Evolutionary conservation across 805 yeast genomes (phyloP), one percentile per base, ranked within the genome.

Genomic region (Priceomyces carsonii): DNA sequence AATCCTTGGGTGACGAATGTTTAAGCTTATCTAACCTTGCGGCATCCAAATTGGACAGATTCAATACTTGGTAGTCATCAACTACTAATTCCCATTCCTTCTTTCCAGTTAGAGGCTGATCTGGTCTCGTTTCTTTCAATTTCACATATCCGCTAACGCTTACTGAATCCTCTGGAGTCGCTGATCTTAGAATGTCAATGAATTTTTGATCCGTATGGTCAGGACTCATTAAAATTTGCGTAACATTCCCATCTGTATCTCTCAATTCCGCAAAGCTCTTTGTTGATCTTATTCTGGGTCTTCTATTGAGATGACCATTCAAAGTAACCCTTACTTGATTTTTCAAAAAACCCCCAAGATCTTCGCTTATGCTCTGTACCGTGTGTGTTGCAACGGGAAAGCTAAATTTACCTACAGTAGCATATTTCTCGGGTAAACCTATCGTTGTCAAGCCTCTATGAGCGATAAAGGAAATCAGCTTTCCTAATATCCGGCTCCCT

Each of bases 291-390:
- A 79, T 77, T 35, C 82, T 72, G 0, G 96, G 93, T 44, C 82
- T 80, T 15, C 75, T 68, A 50, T 87, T 79, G 12, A 91, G 73
- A 88, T 96, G 93, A 0, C 99, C 98, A 43, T 86, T 78, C 6
- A 91, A 45, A 0, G 73, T 67, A 2, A 83, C 73, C 31, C 25
- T 26, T 8, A 16, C 20, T 10, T 14, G 30, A 29, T 31, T 32
- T 12, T 34, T 26, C 20, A 47, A 41, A 18, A 35, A 42, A 0
- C 26, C 8, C 3, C 44, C 45, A 7, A 53, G 27, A 9, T 43
- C 28, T 18, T 15, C 5, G n/a, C 31, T 26, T 4, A 53, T 36
- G 17, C 38, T 40, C 2, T 28, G 29, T n/a, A 61, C 43, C 7
- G 50, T 40, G 37, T 58, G 62, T 4, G 67, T 55, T n/a, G 70